Percentiles rank a stretch among this genome's conserved stretches.
Conservation (phyloP, 2,329 filamentous ascomycete genomes). For the Endocalyx cinctus region DNA sequence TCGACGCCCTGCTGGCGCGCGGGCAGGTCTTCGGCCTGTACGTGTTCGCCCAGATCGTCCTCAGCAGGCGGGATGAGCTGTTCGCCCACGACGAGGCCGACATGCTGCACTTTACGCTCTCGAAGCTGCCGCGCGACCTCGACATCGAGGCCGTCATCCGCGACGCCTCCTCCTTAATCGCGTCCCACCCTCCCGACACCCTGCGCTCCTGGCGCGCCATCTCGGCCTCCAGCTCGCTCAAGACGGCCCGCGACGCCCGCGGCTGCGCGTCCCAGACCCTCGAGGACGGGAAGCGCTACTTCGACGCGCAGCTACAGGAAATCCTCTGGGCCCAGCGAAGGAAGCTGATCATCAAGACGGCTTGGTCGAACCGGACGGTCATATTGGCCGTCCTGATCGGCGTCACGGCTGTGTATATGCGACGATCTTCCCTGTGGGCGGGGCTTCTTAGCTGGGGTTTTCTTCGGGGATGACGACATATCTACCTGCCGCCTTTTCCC, state of each 20-base stretch:
- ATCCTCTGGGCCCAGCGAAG: conserved; percentile 61
- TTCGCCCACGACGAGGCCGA: conserved; percentile 71
- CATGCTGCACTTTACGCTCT: conserved; percentile 84
- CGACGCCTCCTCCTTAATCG: conserved; percentile 60
- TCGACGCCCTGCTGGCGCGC: conserved; percentile 83
- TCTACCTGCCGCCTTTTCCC: too few species aligned
- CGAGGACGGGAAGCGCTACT: conserved; percentile 61
- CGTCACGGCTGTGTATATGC: conserved; percentile 63
- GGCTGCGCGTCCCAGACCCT: conserved; percentile 52
- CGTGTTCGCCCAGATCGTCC: conserved; percentile 83
- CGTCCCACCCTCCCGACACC: conserved; percentile 64
- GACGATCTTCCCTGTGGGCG: conserved; percentile 38
- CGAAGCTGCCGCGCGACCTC: conserved; percentile 77
- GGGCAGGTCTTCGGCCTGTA: conserved; percentile 90
- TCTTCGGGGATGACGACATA: too few species aligned
- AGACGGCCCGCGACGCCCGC: conserved; percentile 62
- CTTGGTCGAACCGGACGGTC: conserved; percentile 63
- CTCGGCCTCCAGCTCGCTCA: conserved; percentile 74
- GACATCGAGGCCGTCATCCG: conserved; percentile 74
- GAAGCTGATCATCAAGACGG: conserved; percentile 42
- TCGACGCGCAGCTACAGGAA: conserved; percentile 67
- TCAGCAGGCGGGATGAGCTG: conserved; percentile 77
- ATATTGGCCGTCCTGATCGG: conserved; percentile 64
- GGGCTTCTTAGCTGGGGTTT: too few species aligned
- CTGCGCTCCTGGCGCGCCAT: conserved; percentile 70